These are phyloP conservation scores for Aspergillus aculeatus DNA, from an alignment of 2,329 filamentous ascomycete species.

Conservation along the genomic window DNA sequence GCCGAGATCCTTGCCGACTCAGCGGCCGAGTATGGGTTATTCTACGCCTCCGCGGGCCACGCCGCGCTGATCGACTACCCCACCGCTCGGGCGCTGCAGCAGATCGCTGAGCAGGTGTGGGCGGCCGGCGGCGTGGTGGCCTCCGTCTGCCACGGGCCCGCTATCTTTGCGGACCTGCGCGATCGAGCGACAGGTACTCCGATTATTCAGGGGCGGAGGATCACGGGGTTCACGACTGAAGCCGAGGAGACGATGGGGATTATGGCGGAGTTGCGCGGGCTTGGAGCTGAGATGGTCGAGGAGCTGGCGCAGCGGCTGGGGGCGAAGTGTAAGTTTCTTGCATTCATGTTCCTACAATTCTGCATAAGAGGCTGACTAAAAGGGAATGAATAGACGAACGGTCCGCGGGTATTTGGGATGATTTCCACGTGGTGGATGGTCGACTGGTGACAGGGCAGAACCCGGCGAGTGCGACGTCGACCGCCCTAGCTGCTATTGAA, in stretches of 20 bases:
- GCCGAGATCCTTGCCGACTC: neutral
- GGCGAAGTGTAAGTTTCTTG: neutral
- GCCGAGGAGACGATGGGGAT: constrained; percentile 5
- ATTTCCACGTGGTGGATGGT: constrained; percentile 9
- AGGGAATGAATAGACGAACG: neutral
- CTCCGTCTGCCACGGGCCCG: constrained; percentile 8
- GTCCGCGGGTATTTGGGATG: constrained; percentile 6
- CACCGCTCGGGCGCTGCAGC: constrained; percentile 29
- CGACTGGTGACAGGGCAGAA: constrained; percentile 7
- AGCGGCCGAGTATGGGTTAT: constrained; percentile 33
- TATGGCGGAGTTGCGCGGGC: neutral
- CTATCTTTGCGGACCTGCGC: constrained; percentile 1
- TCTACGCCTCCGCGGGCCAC: constrained; percentile 44
- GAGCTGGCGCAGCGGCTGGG: constrained; percentile 4
- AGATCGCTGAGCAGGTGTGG: constrained; percentile 29
- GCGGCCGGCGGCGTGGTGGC: constrained; percentile 30
- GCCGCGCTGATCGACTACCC: constrained; percentile 45
- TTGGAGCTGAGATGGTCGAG: neutral
- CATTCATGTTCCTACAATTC: no score
- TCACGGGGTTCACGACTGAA: constrained; percentile 9
- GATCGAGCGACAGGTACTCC: neutral
- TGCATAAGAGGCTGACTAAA: no score
- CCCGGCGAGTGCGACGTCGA: constrained; percentile 7
- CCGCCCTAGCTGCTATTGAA: constrained; percentile 4
- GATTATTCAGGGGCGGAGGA: constrained; percentile 3